Evolutionary conservation across 139 green algal genomes (phyloP).

Genomic region (Chlorella sp.): DNA sequence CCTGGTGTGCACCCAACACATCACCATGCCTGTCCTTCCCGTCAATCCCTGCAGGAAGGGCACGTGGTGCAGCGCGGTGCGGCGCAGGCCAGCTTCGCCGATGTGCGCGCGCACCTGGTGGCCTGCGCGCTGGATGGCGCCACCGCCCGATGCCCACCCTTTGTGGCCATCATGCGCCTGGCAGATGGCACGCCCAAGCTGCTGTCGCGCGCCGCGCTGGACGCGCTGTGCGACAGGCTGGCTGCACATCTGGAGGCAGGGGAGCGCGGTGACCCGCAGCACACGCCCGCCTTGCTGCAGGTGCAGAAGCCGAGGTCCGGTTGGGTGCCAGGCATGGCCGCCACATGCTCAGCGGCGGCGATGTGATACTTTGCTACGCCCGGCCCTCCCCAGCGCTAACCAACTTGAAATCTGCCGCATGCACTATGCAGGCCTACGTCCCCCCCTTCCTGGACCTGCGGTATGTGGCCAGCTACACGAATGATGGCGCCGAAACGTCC

Average conservation of each 20-base stretch:
- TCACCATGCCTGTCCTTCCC: no score
- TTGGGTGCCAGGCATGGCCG: not conserved
- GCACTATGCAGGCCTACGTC: not conserved
- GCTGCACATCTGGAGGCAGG: conserved; percentile 43
- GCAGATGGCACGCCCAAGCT: conserved; percentile 56
- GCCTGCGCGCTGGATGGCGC: not conserved
- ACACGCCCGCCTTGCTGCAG: conserved; percentile 60
- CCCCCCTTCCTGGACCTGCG: conserved; percentile 63
- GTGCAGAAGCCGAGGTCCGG: conserved; percentile 1
- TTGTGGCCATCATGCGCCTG: conserved; percentile 49
- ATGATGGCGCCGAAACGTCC: conserved; percentile 47
- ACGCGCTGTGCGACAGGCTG: conserved; percentile 59
- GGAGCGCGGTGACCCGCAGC: not conserved
- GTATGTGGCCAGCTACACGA: conserved; percentile 68
- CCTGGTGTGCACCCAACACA: no score
- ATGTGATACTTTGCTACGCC: no score
- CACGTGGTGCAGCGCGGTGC: conserved; percentile 56
- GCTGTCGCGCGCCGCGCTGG: conserved; percentile 50
- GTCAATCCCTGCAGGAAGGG: conserved; percentile 48
- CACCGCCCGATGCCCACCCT: conserved; percentile 43
- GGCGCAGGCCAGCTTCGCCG: conserved; percentile 47
- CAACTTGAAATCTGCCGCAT: no score
- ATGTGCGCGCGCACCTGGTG: conserved; percentile 55
- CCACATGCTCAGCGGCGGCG: no score
- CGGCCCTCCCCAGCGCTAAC: no score